A percentile compares a stretch with the other conserved stretches of the same genome.
These are phyloP conservation scores for Phialophora expanda DNA, from an alignment of 2,329 filamentous ascomycete genomes.

Conservation along the genomic window DNA sequence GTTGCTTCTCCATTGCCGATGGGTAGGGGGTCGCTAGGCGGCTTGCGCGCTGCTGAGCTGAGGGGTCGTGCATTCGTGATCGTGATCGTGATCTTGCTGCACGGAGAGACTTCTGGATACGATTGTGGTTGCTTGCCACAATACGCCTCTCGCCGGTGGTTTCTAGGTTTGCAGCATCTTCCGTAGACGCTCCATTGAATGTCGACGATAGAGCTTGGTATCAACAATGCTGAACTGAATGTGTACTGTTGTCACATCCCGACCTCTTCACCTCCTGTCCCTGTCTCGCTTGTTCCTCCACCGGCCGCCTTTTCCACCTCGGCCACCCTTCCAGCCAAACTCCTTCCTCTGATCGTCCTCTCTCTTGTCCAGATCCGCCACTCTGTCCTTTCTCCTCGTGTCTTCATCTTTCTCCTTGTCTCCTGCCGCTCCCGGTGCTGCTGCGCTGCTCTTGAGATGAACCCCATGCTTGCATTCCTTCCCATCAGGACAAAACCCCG, in stretches of 20 bases:
- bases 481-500: conserved; percentile 92
- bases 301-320: conserved; percentile 35
- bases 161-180: background rate
- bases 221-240: background rate
- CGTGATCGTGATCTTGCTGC: background rate
- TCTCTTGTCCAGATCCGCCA: conserved; percentile 35
- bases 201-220: background rate
- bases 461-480: conserved; percentile 75
- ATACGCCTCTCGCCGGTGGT: background rate
- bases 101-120: background rate
- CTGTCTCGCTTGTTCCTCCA: conserved; percentile 39
- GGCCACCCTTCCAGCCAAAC: conserved; percentile 33
- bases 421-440: background rate
- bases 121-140: background rate
- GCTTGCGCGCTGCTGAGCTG: background rate
- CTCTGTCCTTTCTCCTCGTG: conserved; percentile 29
- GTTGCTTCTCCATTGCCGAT: background rate
- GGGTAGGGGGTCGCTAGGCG: background rate
- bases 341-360: conserved; percentile 39
- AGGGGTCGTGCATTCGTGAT: background rate
- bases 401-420: conserved; percentile 31
- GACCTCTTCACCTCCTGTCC: conserved; percentile 28
- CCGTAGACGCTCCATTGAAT: too few species aligned
- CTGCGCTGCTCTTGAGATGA: conserved; percentile 55
- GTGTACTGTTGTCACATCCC: background rate